Evolutionary conservation across 768 basidiomycete species (phyloP).

Genomic region (Sarcodon sp.): DNA sequence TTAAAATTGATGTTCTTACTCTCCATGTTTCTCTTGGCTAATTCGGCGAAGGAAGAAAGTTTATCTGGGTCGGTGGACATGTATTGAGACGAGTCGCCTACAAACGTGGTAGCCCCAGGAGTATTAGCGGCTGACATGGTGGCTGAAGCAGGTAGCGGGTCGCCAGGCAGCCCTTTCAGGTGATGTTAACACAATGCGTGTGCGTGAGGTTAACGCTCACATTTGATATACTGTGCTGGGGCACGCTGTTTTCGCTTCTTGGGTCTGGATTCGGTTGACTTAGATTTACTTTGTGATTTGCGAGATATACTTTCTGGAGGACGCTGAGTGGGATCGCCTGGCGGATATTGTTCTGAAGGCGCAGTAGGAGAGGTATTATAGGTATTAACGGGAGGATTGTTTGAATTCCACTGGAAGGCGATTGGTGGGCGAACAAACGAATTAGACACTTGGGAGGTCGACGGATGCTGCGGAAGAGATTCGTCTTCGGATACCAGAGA

Average conservation of each 20-base stretch:
- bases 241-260: constrained; percentile 1
- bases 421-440: constrained; percentile 9
- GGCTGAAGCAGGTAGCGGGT: background rate
- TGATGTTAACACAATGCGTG: too few relatives aligned
- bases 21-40: background rate
- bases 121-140: background rate
- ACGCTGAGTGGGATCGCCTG: background rate
- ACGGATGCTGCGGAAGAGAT: constrained; percentile 1
- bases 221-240: too few relatives aligned
- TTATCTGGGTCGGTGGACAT: background rate
- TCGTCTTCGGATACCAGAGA: constrained; percentile 6
- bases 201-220: too few relatives aligned
- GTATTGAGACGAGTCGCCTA: background rate
- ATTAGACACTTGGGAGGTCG: background rate
- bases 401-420: constrained; percentile 4
- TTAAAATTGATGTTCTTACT: background rate
- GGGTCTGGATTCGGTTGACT: background rate
- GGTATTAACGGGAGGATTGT: background rate
- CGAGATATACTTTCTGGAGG: constrained; percentile 4
- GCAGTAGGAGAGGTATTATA: constrained; percentile 3
- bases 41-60: background rate
- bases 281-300: constrained; percentile 5
- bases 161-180: too few relatives aligned
- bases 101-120: background rate
- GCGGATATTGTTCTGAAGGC: background rate